These are phyloP conservation scores for Pelargonium australe DNA, from an alignment of 441 rosid genomes.

Conservation along the genomic window DNA sequence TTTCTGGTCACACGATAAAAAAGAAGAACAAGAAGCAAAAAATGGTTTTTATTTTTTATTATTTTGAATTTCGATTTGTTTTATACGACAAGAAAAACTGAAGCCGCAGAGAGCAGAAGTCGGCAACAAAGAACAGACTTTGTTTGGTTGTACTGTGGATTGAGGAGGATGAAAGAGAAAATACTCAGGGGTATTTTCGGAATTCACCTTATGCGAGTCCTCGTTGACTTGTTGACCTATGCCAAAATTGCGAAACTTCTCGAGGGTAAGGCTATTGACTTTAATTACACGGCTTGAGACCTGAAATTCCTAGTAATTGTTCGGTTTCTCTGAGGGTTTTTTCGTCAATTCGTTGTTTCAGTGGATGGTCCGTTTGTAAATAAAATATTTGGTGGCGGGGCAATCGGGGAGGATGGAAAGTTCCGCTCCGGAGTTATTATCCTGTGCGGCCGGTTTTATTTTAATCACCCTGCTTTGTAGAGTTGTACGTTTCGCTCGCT, in stretches of 20 bases:
- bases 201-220: neutral
- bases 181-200: neutral
- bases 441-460: neutral
- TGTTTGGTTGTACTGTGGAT: neutral
- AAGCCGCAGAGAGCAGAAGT: slow-evolving; percentile 5
- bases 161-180: neutral
- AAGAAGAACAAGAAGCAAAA: too few species aligned
- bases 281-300: neutral
- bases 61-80: neutral
- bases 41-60: neutral
- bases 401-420: neutral
- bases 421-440: neutral
- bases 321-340: neutral
- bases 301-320: neutral
- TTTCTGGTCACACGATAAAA: neutral
- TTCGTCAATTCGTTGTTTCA: neutral
- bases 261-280: too few species aligned
- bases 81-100: neutral
- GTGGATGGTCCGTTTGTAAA: neutral
- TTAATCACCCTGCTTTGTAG: neutral
- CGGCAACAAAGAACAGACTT: neutral
- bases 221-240: slow-evolving; percentile 1
- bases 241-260: neutral
- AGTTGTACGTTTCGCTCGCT: neutral
- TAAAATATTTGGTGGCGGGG: neutral